These are phyloP conservation scores for Arthrobotrys sphaeroides DNA, from an alignment of 2,329 filamentous ascomycete genomes.

Conservation along the genomic window DNA sequence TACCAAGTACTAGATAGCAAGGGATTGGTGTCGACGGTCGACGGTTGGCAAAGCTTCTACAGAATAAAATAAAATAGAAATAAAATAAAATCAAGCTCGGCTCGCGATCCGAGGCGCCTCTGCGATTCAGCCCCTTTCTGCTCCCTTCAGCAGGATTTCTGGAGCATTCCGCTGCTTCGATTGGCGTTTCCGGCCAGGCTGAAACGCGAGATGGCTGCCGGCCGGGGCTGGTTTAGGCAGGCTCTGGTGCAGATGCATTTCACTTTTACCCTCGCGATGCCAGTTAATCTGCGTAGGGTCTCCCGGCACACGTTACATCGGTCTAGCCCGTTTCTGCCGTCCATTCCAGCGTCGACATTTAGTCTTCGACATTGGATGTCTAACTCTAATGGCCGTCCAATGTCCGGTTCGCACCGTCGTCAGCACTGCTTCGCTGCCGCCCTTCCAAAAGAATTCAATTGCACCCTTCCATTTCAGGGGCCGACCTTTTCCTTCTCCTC, in stretches of 20 bases:
- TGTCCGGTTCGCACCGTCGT: neutral
- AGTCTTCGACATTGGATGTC: too few relatives aligned
- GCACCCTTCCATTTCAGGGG: neutral
- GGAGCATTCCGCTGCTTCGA: slow-evolving; percentile 37
- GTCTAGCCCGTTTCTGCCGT: neutral
- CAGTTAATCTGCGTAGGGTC: neutral
- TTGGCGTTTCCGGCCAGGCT: slow-evolving; percentile 52
- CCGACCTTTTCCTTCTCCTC: neutral
- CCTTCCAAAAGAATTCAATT: slow-evolving; percentile 6
- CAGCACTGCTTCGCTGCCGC: neutral
- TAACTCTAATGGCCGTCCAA: neutral
- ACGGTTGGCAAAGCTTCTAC: too few relatives aligned
- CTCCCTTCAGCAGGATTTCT: too few relatives aligned
- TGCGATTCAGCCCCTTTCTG: slow-evolving; percentile 37
- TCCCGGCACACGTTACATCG: slow-evolving; percentile 1
- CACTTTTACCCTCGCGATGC: neutral
- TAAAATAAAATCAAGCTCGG: slow-evolving; percentile 17
- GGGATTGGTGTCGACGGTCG: too few relatives aligned
- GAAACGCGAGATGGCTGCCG: slow-evolving; percentile 28
- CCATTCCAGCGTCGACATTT: too few relatives aligned
- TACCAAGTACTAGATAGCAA: too few relatives aligned
- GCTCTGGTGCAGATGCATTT: slow-evolving; percentile 30
- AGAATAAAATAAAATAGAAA: slow-evolving; percentile 1
- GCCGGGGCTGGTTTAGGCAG: slow-evolving; percentile 45
- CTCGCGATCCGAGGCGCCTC: slow-evolving; percentile 45